Percentiles rank a stretch among this genome's conserved stretches.
Conservation (phyloP, 768 basidiomycete genomes). For the Fomitopsis serialis region DNA sequence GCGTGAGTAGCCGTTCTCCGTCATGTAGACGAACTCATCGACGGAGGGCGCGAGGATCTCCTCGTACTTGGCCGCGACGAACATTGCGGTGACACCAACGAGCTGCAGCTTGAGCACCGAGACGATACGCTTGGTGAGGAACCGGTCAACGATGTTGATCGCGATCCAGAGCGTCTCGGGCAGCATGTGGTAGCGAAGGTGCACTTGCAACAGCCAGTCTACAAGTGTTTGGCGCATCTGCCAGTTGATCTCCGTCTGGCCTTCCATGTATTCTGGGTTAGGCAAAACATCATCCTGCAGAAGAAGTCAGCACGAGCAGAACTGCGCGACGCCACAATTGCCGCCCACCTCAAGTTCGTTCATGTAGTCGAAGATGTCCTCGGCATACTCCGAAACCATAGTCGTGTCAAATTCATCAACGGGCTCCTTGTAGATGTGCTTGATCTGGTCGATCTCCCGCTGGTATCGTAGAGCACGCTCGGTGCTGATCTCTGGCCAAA, state of each 20-base stretch:
- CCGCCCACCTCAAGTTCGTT: conserved; percentile 75
- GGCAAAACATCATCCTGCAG: conserved; percentile 83
- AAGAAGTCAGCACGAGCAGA: conserved; percentile 14
- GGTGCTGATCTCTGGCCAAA: conserved; percentile 75
- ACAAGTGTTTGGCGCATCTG: conserved; percentile 93
- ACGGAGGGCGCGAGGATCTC: conserved; percentile 96
- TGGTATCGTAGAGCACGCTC: conserved; percentile 52
- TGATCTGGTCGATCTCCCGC: conserved; percentile 61
- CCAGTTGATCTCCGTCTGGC: conserved; percentile 91
- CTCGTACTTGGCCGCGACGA: conserved; percentile 98
- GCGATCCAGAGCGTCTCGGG: conserved; percentile 99
- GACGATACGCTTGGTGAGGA: conserved; percentile 65
- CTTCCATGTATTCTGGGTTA: conserved; percentile 87
- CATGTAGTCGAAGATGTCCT: conserved; percentile 98
- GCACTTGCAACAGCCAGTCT: conserved; percentile 97
- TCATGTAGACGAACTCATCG: conserved; percentile 99
- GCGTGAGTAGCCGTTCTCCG: conserved; percentile 87
- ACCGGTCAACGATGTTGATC: conserved; percentile 86
- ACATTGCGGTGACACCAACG: conserved; percentile 98
- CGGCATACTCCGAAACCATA: conserved; percentile 98
- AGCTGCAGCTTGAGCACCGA: conserved; percentile 86
- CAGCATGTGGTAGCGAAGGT: conserved; percentile 97
- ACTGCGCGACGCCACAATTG: background rate
- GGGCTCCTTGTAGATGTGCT: conserved; percentile 61
- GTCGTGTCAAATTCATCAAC: conserved; percentile 76